Evolutionary conservation across 495 filamentous ascomycete species (phyloP).

Genomic region (Penicillium cinerascens): DNA sequence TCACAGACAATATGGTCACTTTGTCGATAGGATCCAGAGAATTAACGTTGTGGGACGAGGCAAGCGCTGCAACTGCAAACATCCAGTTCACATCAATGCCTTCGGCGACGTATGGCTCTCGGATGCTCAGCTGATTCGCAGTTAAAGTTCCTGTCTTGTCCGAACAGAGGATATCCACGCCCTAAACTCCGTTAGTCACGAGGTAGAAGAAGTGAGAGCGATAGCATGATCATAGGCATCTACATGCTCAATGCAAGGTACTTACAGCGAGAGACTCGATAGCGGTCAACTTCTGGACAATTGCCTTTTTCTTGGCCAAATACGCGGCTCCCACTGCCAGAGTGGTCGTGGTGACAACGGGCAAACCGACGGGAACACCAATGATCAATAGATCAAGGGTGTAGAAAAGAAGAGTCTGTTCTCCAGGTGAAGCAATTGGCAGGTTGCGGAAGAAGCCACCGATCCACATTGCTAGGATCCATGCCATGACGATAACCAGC

Average conservation of each 20-base stretch:
- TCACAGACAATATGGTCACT: conserved; percentile 65
- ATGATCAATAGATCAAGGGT: conserved; percentile 78
- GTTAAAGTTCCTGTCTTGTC: conserved; percentile 81
- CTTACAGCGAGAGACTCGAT: conserved; percentile 84
- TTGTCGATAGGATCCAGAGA: conserved; percentile 73
- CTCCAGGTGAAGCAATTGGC: conserved; percentile 59
- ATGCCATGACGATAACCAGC: conserved; percentile 66
- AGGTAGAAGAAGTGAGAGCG: too few species aligned
- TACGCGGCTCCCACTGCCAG: conserved; percentile 96
- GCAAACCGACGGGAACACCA: conserved; percentile 93
- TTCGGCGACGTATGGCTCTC: conserved; percentile 67
- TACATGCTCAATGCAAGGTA: too few species aligned
- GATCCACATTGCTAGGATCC: conserved; percentile 66
- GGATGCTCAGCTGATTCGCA: conserved; percentile 68
- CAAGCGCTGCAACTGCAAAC: conserved; percentile 68
- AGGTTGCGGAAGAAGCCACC: conserved; percentile 68
- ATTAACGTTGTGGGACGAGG: conserved; percentile 71
- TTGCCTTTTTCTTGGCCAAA: conserved; percentile 90
- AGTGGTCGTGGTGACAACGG: conserved; percentile 91
- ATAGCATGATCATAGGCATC: too few species aligned
- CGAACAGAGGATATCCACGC: conserved; percentile 94
- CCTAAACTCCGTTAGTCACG: conserved; percentile 36
- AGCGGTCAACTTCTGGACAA: conserved; percentile 92
- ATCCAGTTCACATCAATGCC: conserved; percentile 72
- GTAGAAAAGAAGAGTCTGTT: conserved; percentile 58